A percentile compares a stretch with the other conserved stretches of the same genome.
phyloP scores from a whole-genome alignment of 2,329 filamentous ascomycete species.

The Alternaria incomplexa region DNA sequence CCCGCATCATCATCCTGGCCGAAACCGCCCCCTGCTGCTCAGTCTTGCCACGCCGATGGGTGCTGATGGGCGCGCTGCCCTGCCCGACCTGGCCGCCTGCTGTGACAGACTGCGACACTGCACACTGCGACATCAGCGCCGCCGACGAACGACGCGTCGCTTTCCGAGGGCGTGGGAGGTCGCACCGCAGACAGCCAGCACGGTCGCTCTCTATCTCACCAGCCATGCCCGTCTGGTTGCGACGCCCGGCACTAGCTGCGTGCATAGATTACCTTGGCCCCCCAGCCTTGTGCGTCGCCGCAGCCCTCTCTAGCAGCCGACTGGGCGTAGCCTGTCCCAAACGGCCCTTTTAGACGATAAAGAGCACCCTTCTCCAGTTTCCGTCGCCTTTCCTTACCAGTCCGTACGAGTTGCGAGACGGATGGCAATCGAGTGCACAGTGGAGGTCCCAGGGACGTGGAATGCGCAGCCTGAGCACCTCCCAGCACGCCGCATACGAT shows the following conservation, averaged over 20 bases:
- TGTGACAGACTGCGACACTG: neutral
- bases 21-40: conserved; percentile 9
- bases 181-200: conserved; percentile 10
- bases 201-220: conserved; percentile 10
- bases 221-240: conserved; percentile 11
- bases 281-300: conserved; percentile 6
- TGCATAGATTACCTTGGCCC: conserved; percentile 14
- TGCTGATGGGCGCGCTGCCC: neutral
- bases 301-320: neutral
- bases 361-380: neutral
- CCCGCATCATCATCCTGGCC: conserved; percentile 13
- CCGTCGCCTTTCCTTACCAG: neutral
- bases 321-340: neutral
- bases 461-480: neutral
- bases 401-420: neutral
- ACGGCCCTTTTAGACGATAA: conserved; percentile 2
- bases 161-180: conserved; percentile 1
- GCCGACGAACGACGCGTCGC: neutral
- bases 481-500: conserved; percentile 23
- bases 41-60: conserved; percentile 5
- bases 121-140: neutral
- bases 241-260: conserved; percentile 17
- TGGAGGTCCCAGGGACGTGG: neutral
- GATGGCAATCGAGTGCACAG: neutral
- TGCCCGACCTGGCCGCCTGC: neutral